A percentile compares a stretch with the other conserved stretches of the same genome.
These are phyloP conservation scores for Neurospora discreta DNA, from an alignment of 495 filamentous ascomycete genomes.

Conservation along the genomic window DNA sequence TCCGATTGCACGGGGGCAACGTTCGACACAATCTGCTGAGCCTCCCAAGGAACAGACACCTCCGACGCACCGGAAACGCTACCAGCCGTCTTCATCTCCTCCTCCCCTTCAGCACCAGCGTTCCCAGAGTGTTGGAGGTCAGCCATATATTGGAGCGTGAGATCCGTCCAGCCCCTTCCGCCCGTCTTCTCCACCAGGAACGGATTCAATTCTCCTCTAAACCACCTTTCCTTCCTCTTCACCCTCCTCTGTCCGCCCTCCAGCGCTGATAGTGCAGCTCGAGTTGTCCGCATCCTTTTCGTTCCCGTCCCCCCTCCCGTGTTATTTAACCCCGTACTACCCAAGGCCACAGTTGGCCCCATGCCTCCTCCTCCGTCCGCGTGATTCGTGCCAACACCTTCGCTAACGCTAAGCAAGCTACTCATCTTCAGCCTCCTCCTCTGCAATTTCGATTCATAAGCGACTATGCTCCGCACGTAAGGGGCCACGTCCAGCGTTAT, in stretches of 20 bases:
- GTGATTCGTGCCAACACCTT: conserved; percentile 26
- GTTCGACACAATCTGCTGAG: not conserved
- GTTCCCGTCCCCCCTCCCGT: not conserved
- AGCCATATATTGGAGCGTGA: conserved; percentile 4
- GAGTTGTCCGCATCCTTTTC: conserved; percentile 64
- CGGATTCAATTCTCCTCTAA: conserved; percentile 54
- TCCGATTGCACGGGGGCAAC: not conserved
- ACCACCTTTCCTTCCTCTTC: conserved; percentile 69
- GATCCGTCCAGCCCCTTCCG: conserved; percentile 49
- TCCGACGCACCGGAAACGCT: not conserved
- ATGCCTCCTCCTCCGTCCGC: conserved; percentile 18
- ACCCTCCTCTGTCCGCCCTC: conserved; percentile 67
- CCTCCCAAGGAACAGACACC: not conserved
- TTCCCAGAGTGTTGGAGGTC: not conserved
- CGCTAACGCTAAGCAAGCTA: conserved; percentile 40
- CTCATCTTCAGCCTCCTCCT: conserved; percentile 53
- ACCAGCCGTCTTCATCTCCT: not conserved
- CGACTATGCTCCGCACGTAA: conserved; percentile 69
- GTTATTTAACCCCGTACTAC: not conserved
- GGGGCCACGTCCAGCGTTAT: conserved; percentile 72
- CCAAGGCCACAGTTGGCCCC: not conserved
- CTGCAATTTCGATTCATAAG: conserved; percentile 59
- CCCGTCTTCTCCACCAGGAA: conserved; percentile 55
- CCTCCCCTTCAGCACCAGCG: not conserved
- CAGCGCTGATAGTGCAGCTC: conserved; percentile 69